These are phyloP conservation scores for Lenwebbia sp. DNA, from an alignment of 345 rosid species.

Conservation along the genomic window DNA sequence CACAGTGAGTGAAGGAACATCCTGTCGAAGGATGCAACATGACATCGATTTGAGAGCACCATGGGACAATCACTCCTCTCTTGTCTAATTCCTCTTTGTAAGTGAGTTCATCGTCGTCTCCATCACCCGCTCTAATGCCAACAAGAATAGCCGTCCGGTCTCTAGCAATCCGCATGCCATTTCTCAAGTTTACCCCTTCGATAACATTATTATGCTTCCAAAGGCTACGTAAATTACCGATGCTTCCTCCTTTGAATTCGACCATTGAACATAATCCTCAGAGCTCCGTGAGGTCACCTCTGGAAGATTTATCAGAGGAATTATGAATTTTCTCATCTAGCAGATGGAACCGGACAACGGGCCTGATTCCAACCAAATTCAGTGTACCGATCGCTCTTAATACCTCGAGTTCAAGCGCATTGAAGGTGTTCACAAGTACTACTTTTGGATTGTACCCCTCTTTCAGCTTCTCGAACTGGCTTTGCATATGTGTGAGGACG, in stretches of 20 bases:
- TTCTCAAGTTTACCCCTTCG: not conserved
- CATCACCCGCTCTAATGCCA: slow-evolving; percentile 7
- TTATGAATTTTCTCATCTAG: not conserved
- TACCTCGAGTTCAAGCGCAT: not conserved
- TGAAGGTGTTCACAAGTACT: slow-evolving; percentile 4
- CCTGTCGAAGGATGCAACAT: slow-evolving; percentile 17
- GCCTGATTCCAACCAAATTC: not conserved
- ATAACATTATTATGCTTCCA: not conserved
- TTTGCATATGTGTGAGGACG: not conserved
- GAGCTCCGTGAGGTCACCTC: not conserved
- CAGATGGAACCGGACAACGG: not conserved
- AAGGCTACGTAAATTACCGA: not conserved
- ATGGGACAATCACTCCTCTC: slow-evolving; percentile 17
- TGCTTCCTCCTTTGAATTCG: not conserved
- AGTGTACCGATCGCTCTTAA: not conserved
- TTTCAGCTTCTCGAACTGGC: not conserved
- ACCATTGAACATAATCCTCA: not conserved
- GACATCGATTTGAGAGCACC: slow-evolving; percentile 31
- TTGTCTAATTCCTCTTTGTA: not conserved
- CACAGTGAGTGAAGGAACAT: slow-evolving; percentile 28
- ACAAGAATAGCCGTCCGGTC: not conserved
- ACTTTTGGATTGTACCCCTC: not conserved
- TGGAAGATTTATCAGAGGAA: not conserved
- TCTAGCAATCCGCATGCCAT: not conserved
- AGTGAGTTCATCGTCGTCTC: not conserved